These are phyloP conservation scores for Cylindrotheca fusiformis DNA, from an alignment of 108 stramenopile genomes.

Conservation along the genomic window DNA sequence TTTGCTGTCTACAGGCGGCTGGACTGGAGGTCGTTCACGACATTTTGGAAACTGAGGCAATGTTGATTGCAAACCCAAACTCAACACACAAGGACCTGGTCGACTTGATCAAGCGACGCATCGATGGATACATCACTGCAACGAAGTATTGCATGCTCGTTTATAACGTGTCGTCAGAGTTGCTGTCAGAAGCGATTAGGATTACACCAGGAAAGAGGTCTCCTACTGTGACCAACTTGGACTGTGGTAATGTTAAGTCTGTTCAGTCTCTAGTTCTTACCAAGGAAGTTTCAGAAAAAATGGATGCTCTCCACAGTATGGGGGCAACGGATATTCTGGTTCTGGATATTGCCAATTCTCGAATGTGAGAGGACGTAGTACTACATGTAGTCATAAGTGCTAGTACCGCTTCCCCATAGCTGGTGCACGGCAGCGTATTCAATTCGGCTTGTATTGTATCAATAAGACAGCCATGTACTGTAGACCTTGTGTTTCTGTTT, in stretches of 20 bases:
- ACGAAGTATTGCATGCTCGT: conserved; percentile 93
- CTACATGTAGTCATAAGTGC: too few relatives aligned
- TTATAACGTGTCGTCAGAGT: conserved; percentile 84
- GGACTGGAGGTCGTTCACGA: conserved; percentile 92
- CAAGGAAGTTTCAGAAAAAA: conserved; percentile 78
- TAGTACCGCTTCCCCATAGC: neutral
- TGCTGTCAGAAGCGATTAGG: conserved; percentile 60
- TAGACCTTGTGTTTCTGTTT: neutral
- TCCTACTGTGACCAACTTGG: conserved; percentile 90
- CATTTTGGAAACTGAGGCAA: conserved; percentile 74
- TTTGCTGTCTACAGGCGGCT: conserved; percentile 69
- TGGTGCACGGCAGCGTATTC: neutral
- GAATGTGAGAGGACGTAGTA: conserved; percentile 72
- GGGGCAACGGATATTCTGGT: conserved; percentile 96
- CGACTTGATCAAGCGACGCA: conserved; percentile 81
- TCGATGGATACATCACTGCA: conserved; percentile 95
- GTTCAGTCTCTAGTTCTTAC: conserved; percentile 86
- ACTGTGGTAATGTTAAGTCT: conserved; percentile 74
- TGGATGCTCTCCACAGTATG: conserved; percentile 89
- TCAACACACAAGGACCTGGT: conserved; percentile 85
- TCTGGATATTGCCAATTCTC: conserved; percentile 81
- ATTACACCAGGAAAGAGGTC: conserved; percentile 96
- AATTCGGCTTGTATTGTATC: neutral
- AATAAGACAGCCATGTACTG: neutral
- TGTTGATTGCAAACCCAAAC: conserved; percentile 82